Percentiles rank a stretch among this genome's conserved stretches.
These are phyloP conservation scores for Pichia sp. DNA, from an alignment of 1,139 yeast genomes.

Conservation along the genomic window DNA sequence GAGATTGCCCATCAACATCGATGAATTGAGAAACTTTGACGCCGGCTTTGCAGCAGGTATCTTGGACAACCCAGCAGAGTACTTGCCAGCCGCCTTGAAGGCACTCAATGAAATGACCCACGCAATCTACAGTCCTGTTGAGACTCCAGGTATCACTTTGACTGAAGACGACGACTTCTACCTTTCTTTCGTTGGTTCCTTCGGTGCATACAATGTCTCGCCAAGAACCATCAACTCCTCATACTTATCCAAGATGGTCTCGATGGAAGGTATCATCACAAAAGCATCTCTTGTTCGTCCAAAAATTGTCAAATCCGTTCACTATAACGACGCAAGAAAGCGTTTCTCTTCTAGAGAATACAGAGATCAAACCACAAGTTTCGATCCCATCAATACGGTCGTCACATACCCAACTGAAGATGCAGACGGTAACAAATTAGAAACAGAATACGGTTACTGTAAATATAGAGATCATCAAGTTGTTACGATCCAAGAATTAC, in stretches of 20 bases:
- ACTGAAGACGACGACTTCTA: slow-evolving; percentile 68
- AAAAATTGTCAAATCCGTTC: slow-evolving; percentile 88
- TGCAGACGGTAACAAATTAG: slow-evolving; percentile 80
- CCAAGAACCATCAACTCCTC: slow-evolving; percentile 85
- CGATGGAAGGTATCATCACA: slow-evolving; percentile 95
- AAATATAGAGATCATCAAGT: slow-evolving; percentile 95
- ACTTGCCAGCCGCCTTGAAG: slow-evolving; percentile 83
- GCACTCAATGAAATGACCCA: slow-evolving; percentile 82
- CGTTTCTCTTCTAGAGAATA: slow-evolving; percentile 90
- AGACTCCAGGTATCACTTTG: slow-evolving; percentile 47
- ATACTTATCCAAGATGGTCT: slow-evolving; percentile 76
- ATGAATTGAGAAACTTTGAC: slow-evolving; percentile 86
- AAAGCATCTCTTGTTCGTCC: slow-evolving; percentile 93
- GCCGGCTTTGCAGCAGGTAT: slow-evolving; percentile 77
- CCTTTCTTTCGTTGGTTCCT: slow-evolving; percentile 85
- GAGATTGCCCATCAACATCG: slow-evolving; percentile 75
- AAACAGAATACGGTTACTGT: slow-evolving; percentile 91
- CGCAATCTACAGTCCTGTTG: slow-evolving; percentile 60
- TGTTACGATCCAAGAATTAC: slow-evolving; percentile 95
- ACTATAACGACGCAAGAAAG: slow-evolving; percentile 83
- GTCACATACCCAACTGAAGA: slow-evolving; percentile 95
- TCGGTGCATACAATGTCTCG: slow-evolving; percentile 83
- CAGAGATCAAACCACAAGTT: slow-evolving; percentile 89
- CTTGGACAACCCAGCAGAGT: slow-evolving; percentile 77
- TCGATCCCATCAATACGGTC: slow-evolving; percentile 80